Evolutionary conservation across 441 rosid genomes (phyloP).

Genomic region (Capsella rubella): DNA sequence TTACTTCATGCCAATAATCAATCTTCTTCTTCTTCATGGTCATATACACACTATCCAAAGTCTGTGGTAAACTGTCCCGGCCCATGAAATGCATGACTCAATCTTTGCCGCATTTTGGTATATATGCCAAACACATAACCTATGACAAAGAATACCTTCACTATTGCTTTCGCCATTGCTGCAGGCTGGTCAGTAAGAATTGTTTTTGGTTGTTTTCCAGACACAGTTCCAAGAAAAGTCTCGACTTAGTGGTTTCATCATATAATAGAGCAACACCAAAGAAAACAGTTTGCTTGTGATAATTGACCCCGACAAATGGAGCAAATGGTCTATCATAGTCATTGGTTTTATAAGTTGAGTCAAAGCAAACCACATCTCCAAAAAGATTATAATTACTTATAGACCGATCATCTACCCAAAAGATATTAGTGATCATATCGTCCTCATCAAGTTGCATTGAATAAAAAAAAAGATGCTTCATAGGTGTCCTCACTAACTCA

Average conservation of each 20-base stretch:
- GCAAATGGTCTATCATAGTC: not conserved
- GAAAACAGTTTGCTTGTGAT: not conserved
- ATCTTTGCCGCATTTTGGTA: not conserved
- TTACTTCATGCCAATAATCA: not conserved
- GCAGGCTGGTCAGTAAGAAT: not conserved
- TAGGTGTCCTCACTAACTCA: too few relatives aligned
- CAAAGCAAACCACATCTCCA: not conserved
- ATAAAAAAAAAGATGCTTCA: not conserved
- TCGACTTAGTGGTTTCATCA: not conserved
- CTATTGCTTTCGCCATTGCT: not conserved
- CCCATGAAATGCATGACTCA: not conserved
- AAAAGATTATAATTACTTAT: not conserved
- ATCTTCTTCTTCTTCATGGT: not conserved
- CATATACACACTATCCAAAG: slow-evolving; percentile 3
- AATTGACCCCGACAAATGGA: not conserved
- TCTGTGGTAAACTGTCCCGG: not conserved
- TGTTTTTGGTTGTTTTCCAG: not conserved
- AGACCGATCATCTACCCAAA: not conserved
- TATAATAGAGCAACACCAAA: not conserved
- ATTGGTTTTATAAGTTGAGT: not conserved
- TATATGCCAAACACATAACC: slow-evolving; percentile 1
- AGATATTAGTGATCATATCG: not conserved
- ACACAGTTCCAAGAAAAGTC: not conserved
- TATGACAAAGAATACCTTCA: not conserved
- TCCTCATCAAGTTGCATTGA: not conserved